Base-by-base conservation (phyloP, 2,329 filamentous ascomycete species). In the Trichocomaceae sp. region DNA sequence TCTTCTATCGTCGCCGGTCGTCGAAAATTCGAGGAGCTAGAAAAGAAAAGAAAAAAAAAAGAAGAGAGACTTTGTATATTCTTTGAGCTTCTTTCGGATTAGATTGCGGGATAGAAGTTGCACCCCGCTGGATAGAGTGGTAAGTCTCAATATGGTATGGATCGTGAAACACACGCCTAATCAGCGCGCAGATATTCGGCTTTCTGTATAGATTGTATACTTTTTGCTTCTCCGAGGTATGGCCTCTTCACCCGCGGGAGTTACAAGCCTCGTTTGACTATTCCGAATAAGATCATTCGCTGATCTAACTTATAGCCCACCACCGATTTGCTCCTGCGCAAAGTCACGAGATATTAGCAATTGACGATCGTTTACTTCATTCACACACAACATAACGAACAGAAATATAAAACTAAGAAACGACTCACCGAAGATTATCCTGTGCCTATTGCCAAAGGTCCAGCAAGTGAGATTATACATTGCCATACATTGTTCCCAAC, bases 1-100 rank as follows among this genome's bases (percentile, higher is more conserved):
- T 47, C 39, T 39, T 52, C 54, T 42, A 31, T 52, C 49, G 54
- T 56, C 54, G 54, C 54, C 52, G 54, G 54, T 45, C 54, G 47
- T 56, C 54, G 54, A 52, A 29, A 8, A 33, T 29, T 29, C 26
- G 45, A 46, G 47, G 52, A 49, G 42, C 47, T 46, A 33, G 48
- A 37, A 47, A 12, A 6, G 19, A 19, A 5, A 39, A 15, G n/a
- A 39, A n/a, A 17, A n/a, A 41, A 41, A 15, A 7, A 39, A n/a
- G 8, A n/a, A 41, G 20, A 41, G 37, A 50, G 31, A 20, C 19
- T 26, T 46, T 56, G 54, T 56, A 56, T 49, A 56, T 52, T 49
- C 22, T 52, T 56, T 33, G 35, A 48, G 31, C 42, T 35, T 20
- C 29, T 37, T 49, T 47, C 42, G 42, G 26, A 20, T 48, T 56